These are phyloP conservation scores for Vitis hybrid DNA, from an alignment of 177 flowering plant species.

Conservation along the genomic window DNA sequence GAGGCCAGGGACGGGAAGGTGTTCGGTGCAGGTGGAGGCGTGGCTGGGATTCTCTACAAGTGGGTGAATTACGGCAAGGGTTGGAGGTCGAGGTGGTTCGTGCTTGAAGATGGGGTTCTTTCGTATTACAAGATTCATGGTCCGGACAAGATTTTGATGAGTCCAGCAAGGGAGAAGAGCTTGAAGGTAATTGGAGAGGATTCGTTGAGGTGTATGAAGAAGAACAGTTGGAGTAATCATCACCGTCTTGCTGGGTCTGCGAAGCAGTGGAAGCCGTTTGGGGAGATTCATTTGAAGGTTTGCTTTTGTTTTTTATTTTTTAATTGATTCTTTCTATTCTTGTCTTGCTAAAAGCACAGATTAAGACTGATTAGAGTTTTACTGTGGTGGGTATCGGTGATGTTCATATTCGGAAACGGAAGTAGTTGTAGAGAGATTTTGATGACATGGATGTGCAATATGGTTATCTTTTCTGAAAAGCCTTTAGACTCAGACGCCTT, in stretches of 20 bases:
- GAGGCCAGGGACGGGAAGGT: slow-evolving; percentile 40
- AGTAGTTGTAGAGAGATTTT: not conserved
- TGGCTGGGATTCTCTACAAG: slow-evolving; percentile 79
- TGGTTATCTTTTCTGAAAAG: not conserved
- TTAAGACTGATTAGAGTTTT: not conserved
- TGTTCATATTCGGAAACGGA: not conserved
- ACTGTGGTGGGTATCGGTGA: not conserved
- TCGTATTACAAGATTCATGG: slow-evolving; percentile 95
- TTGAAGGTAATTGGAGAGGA: slow-evolving; percentile 82
- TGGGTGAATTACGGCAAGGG: slow-evolving; percentile 99
- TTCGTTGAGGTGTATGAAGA: slow-evolving; percentile 65
- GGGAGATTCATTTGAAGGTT: slow-evolving; percentile 96
- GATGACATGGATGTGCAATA: not conserved
- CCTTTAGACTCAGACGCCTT: not conserved
- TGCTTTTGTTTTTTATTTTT: not conserved
- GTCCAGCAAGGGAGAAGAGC: slow-evolving; percentile 53
- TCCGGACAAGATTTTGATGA: slow-evolving; percentile 75
- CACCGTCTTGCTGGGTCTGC: slow-evolving; percentile 15
- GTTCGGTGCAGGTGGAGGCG: slow-evolving; percentile 34
- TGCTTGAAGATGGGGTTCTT: slow-evolving; percentile 85
- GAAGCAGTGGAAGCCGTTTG: slow-evolving; percentile 76
- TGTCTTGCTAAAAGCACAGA: not conserved
- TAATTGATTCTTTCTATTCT: not conserved
- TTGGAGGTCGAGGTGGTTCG: slow-evolving; percentile 94
- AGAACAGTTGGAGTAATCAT: slow-evolving; percentile 44